Base-by-base conservation (phyloP, 1,139 yeast genomes). In the Scheffersomyces segobiensis region DNA sequence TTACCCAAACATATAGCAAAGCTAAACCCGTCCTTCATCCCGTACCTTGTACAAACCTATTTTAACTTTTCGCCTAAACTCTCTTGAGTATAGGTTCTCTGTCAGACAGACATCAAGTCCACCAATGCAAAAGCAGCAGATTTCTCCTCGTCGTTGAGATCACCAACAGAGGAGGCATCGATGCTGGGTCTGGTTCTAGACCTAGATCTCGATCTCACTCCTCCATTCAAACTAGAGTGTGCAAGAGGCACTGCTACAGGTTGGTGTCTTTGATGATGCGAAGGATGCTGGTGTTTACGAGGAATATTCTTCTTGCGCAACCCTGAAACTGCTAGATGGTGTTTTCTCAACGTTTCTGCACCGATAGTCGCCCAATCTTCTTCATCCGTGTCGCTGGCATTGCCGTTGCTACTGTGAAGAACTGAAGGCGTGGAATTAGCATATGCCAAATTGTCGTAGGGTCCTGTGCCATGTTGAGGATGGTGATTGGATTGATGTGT, bases 301-400 rank as follows among this genome's bases (percentile, higher is more conserved):
- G 50, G 50, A 19, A 48, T n/a, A 48, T 48, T 48, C 50, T 48
- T 48, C 24, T 48, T 48, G n/a, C 50, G 50, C 26, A 48, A 48
- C 21, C 24, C 24, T 49, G n/a, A 26, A 49, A 5, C 39, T 46
- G 48, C 39, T 32, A 17, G 19, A 14, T 48, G 56, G 52, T 52
- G 54, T 46, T 74, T 79, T 54, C 89, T 73, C 56, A 88, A 72
- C 52, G 82, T 75, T 53, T 82, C 88, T 0, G 97, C 92, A 1
- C 97, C 98, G 56, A 93, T 88, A 0, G 92, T 78, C 62, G 87
- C 91, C 98, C 98, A 93, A 73, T 93, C 98, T 71, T 93, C 98
- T 69, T 93, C 98, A 73, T 93, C 98, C 0, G 97, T 91, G 66
- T 91, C 83, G 56, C 78, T 73, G 54, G 64, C 63, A 50, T 60